phyloP scores from a whole-genome alignment of 1,284 basidiomycete species.

The Volvariella volvacea region DNA sequence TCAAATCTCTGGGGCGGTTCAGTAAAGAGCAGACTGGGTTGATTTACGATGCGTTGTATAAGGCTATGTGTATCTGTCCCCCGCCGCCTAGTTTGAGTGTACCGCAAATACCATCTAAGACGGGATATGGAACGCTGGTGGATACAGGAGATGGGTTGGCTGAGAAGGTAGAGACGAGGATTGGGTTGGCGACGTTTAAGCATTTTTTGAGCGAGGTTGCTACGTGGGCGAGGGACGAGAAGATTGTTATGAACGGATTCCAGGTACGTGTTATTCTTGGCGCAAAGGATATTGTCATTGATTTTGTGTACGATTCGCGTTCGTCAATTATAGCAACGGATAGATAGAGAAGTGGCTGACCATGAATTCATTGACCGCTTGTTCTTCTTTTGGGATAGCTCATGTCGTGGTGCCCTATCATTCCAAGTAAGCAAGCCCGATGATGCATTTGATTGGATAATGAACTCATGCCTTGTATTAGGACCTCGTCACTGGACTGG shows the following conservation, averaged over 20 bases:
- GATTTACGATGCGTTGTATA: slow-evolving; percentile 88
- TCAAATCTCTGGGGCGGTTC: slow-evolving; percentile 79
- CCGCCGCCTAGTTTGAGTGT: slow-evolving; percentile 46
- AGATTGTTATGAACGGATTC: slow-evolving; percentile 87
- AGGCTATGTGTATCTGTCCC: slow-evolving; percentile 77
- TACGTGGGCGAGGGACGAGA: slow-evolving; percentile 96
- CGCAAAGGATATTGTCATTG: not conserved
- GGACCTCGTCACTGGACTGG: slow-evolving; percentile 87
- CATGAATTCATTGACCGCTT: slow-evolving; percentile 80
- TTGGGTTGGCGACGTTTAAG: slow-evolving; percentile 84
- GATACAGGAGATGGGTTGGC: slow-evolving; percentile 49
- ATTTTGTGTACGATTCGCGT: too few species aligned
- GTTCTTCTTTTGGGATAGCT: slow-evolving; percentile 88
- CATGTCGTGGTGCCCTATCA: slow-evolving; percentile 75
- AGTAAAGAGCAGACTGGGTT: slow-evolving; percentile 86
- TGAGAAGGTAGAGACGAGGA: slow-evolving; percentile 85
- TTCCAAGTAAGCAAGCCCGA: slow-evolving; percentile 54
- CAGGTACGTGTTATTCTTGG: slow-evolving; percentile 49
- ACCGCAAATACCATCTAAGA: slow-evolving; percentile 44
- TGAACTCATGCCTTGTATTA: slow-evolving; percentile 24
- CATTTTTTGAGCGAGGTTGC: slow-evolving; percentile 90
- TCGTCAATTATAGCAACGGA: slow-evolving; percentile 58
- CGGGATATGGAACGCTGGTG: slow-evolving; percentile 47
- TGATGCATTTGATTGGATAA: not conserved
- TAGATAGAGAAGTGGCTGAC: slow-evolving; percentile 74